Evolutionary conservation across 148 eudicot species (phyloP), one percentile per base, ranked within the genome.

Genomic region (Vaccinium darrowii): DNA sequence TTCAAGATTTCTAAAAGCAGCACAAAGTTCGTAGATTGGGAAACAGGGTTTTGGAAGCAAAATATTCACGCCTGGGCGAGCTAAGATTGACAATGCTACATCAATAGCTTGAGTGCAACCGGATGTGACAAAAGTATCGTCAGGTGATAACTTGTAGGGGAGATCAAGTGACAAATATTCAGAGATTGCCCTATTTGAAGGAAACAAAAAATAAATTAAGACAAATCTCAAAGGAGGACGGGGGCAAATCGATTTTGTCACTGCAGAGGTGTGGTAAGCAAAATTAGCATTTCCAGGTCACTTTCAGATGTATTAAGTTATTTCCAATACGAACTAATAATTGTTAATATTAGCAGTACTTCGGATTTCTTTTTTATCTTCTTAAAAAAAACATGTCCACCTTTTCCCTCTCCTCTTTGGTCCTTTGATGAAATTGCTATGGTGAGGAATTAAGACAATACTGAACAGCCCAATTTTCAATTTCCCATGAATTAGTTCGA

Each of bases 101-200:
- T 97, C 99, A 39, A 97, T 95, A 18, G 99, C 98, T 84, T 94
- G 94, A 47, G 99, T 97, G 88, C 99, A 95, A 16, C 99, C 99
- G 8, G 96, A 86, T 73, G 99, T 95, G 21, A 97, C 90, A 60
- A 91, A 97, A 39, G 94, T 92, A 86, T 95, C 98, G 3, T 95
- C 95, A 3, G 88, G 82, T 8, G 86, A 84, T 49, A 94, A 79
- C 58, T 91, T 90, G 90, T 94, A 90, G 49, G 99, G 98, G 15
- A 97, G 92, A 89, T 94, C 92, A 47, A 84, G 87, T 6, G 99
- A 93, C 18, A 97, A 88, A 88, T 94, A 94, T 47, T 93, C 94
- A 0, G 94, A 92, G 23, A 97, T 91, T 54, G 98, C 99, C 91
- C 99, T 95, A 91, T 88, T 84, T 78, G n/a, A 81, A 47, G 18